phyloP scores from a whole-genome alignment of 1,284 basidiomycete genomes.

The Tylopilus orsonianus region DNA sequence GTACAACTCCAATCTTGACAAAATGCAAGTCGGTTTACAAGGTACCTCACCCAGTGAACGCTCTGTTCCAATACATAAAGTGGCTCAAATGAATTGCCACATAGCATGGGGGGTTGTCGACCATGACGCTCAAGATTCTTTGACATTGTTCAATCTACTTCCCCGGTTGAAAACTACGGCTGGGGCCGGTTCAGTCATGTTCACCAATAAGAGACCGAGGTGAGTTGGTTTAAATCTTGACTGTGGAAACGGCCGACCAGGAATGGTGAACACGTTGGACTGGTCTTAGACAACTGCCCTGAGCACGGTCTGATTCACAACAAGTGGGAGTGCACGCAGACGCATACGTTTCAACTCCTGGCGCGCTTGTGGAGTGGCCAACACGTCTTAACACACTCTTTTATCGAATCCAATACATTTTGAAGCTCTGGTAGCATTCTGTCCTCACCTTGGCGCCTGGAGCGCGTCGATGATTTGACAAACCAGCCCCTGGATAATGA shows the following conservation, averaged over 20 bases:
- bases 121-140: no score
- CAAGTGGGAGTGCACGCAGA: not conserved
- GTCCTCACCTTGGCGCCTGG: constrained; percentile 25
- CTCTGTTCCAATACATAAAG: no score
- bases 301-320: constrained; percentile 15
- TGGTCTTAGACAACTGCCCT: constrained; percentile 2
- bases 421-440: constrained; percentile 19
- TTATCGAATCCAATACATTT: not conserved
- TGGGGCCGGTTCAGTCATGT: not conserved
- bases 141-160: no score
- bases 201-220: not conserved
- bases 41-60: no score
- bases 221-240: constrained; percentile 4
- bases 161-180: not conserved
- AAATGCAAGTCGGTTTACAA: no score
- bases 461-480: constrained; percentile 27
- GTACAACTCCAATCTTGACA: no score
- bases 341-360: not conserved
- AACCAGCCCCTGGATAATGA: constrained; percentile 21
- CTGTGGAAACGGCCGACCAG: no score
- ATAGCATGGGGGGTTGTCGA: no score
- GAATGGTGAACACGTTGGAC: constrained; percentile 1
- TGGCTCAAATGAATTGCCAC: no score
- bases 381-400: constrained; percentile 4
- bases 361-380: constrained; percentile 1